phyloP scores from a whole-genome alignment of 202 grass and related monocot species.

The Hordeum pubiflorum region DNA sequence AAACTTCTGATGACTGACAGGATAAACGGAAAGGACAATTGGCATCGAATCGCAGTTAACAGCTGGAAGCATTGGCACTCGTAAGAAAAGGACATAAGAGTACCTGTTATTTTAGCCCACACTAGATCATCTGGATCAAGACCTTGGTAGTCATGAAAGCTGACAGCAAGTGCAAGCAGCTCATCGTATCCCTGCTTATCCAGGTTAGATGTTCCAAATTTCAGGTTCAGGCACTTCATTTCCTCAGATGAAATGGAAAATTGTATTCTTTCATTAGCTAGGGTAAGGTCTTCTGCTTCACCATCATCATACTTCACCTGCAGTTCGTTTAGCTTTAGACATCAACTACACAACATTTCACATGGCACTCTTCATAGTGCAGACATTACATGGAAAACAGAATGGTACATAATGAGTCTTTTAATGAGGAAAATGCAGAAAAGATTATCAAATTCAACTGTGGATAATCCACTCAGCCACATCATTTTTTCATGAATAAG shows the following conservation, averaged over 20 bases:
- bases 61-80: background rate
- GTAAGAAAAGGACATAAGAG: background rate
- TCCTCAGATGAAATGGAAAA: slow-evolving; percentile 68
- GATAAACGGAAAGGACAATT: background rate
- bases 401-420: background rate
- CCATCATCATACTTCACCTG: slow-evolving; percentile 89
- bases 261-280: slow-evolving; percentile 66
- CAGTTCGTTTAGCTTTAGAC: slow-evolving; percentile 17
- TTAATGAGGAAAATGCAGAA: background rate
- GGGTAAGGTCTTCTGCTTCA: slow-evolving; percentile 62
- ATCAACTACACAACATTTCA: background rate
- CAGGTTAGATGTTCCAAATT: slow-evolving; percentile 51
- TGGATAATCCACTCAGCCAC: background rate
- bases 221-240: slow-evolving; percentile 65
- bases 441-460: background rate
- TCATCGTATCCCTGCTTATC: slow-evolving; percentile 79
- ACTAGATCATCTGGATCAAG: slow-evolving; percentile 86
- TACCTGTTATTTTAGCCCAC: slow-evolving; percentile 99
- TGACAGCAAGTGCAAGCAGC: slow-evolving; percentile 80
- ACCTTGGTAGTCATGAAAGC: slow-evolving; percentile 88
- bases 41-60: background rate
- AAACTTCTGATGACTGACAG: background rate
- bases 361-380: slow-evolving; percentile 1
- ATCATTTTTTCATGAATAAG: background rate
- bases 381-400: background rate